These are phyloP conservation scores for Odontarrhena argentea DNA, from an alignment of 345 rosid genomes.

Conservation along the genomic window DNA sequence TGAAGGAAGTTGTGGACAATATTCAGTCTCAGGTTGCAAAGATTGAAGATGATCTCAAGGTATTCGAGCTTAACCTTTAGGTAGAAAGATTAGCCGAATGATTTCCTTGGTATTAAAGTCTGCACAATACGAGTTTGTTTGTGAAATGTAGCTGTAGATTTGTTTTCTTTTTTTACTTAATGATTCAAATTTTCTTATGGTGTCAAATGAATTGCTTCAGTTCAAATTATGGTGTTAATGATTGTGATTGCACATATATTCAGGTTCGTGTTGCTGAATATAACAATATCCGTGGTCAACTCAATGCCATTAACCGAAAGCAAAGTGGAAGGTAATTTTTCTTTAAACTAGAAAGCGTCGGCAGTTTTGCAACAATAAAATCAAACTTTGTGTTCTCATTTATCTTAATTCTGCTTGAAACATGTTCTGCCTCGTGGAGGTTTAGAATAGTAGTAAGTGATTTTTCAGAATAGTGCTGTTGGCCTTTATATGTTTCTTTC, in stretches of 20 bases:
- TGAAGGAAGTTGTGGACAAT: slow-evolving; percentile 80
- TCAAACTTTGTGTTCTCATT: not conserved
- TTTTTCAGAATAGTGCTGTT: not conserved
- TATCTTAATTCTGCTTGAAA: slow-evolving; percentile 11
- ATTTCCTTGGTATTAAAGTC: not conserved
- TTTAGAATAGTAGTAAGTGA: slow-evolving; percentile 1
- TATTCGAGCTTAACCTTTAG: slow-evolving; percentile 29
- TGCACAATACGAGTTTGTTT: slow-evolving; percentile 10
- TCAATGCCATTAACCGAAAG: slow-evolving; percentile 90
- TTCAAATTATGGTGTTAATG: slow-evolving; percentile 4
- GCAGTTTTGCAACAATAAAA: not conserved
- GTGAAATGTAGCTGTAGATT: not conserved
- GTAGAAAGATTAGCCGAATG: not conserved
- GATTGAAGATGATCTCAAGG: slow-evolving; percentile 99
- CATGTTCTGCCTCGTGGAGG: not conserved
- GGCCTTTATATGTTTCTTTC: slow-evolving; percentile 13
- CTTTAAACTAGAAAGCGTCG: not conserved
- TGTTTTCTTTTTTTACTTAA: not conserved
- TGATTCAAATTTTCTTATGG: not conserved
- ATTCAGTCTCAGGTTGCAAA: slow-evolving; percentile 84
- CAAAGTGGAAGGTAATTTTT: slow-evolving; percentile 86
- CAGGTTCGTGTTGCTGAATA: slow-evolving; percentile 97
- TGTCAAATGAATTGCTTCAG: slow-evolving; percentile 1
- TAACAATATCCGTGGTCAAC: slow-evolving; percentile 91
- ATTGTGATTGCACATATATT: slow-evolving; percentile 23